Evolutionary conservation across 306 rosid species (phyloP).

Genomic region (Mimosa pudica): DNA sequence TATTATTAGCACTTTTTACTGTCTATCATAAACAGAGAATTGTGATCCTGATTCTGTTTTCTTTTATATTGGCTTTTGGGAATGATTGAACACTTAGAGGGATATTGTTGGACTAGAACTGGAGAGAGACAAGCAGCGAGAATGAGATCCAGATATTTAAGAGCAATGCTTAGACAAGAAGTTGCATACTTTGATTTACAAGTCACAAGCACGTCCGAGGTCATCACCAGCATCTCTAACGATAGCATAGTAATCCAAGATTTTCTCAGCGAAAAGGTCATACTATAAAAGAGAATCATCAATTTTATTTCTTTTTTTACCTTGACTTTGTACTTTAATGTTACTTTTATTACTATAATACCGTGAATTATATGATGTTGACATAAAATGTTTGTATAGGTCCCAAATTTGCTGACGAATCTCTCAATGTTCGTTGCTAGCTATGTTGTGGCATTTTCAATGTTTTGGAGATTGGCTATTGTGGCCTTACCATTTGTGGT

Average conservation of each 20-base stretch:
- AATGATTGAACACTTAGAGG: slow-evolving; percentile 49
- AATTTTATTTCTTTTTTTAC: not conserved
- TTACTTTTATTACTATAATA: not conserved
- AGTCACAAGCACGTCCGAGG: slow-evolving; percentile 89
- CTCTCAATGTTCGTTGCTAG: slow-evolving; percentile 64
- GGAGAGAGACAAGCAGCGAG: slow-evolving; percentile 89
- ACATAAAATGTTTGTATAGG: slow-evolving; percentile 35
- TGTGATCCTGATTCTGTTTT: not conserved
- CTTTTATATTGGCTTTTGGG: not conserved
- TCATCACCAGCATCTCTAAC: slow-evolving; percentile 79
- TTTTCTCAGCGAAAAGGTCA: slow-evolving; percentile 83
- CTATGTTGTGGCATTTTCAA: slow-evolving; percentile 65
- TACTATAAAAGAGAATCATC: not conserved
- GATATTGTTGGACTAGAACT: slow-evolving; percentile 97
- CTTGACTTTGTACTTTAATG: not conserved
- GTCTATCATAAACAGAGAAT: not conserved
- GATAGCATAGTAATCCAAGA: slow-evolving; percentile 89
- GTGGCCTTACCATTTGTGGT: slow-evolving; percentile 80
- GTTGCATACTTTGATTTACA: slow-evolving; percentile 91
- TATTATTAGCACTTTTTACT: not conserved
- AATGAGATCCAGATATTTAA: slow-evolving; percentile 83
- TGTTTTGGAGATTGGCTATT: slow-evolving; percentile 76
- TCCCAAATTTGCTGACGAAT: slow-evolving; percentile 83
- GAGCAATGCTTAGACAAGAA: slow-evolving; percentile 86
- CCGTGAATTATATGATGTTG: not conserved